phyloP scores from a whole-genome alignment of 306 rosid species.

The Alnus glutinosa region DNA sequence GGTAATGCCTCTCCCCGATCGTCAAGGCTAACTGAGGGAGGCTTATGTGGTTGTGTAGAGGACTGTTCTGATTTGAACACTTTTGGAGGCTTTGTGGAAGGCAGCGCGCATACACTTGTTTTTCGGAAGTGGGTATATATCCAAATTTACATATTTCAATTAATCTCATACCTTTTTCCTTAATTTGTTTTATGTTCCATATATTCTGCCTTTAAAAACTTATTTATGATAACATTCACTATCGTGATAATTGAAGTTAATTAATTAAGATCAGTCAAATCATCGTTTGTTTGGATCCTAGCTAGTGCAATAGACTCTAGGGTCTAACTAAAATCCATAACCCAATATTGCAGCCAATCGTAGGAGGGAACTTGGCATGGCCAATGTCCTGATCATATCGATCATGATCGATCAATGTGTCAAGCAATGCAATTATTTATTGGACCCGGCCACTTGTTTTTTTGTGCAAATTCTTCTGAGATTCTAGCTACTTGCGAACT shows the following conservation, averaged over 20 bases:
- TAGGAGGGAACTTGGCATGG: not conserved
- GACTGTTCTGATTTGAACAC: constrained; percentile 6
- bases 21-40: constrained; percentile 42
- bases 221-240: not conserved
- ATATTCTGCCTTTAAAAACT: not conserved
- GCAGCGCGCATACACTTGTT: not conserved
- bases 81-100: constrained; percentile 19
- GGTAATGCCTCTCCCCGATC: not conserved
- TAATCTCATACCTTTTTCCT: not conserved
- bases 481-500: too few relatives aligned
- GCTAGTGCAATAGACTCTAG: not conserved
- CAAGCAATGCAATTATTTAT: too few relatives aligned
- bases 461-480: too few relatives aligned
- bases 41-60: constrained; percentile 36
- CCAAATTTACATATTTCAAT: not conserved
- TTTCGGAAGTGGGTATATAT: not conserved
- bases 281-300: not conserved
- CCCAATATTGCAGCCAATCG: constrained; percentile 1
- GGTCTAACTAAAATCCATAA: not conserved
- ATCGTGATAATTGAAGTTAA: not conserved
- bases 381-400: not conserved
- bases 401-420: too few relatives aligned
- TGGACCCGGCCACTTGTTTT: too few relatives aligned
- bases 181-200: too few relatives aligned
- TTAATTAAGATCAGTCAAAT: not conserved